Evolutionary conservation across 805 yeast genomes (phyloP).

Genomic region (Yarrowia yakushimensis): DNA sequence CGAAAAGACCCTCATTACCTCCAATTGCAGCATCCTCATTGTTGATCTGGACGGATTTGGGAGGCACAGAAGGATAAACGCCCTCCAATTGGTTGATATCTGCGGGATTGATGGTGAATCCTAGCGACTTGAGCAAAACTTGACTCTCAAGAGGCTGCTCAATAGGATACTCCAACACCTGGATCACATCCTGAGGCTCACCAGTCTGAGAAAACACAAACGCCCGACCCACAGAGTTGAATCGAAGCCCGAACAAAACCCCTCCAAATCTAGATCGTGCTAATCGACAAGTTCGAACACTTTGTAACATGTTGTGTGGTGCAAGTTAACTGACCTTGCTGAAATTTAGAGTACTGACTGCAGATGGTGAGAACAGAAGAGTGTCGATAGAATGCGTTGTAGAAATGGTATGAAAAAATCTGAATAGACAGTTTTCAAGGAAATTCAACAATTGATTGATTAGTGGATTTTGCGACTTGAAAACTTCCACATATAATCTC

Average conservation of each 20-base stretch:
- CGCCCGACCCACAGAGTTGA: slow-evolving; percentile 2
- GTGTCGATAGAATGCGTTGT: not conserved
- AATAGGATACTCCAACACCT: not conserved
- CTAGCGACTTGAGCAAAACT: slow-evolving; percentile 64
- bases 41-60: slow-evolving; percentile 46
- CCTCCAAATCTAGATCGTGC: not conserved
- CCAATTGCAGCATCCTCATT: slow-evolving; percentile 67
- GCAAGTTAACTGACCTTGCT: not conserved
- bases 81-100: slow-evolving; percentile 86
- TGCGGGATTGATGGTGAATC: slow-evolving; percentile 86
- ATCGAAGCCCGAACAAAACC: not conserved
- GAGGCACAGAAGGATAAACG: slow-evolving; percentile 76
- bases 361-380: not conserved
- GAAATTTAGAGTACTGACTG: not conserved
- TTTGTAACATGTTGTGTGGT: not conserved
- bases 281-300: not conserved
- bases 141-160: slow-evolving; percentile 33
- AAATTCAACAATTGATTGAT: too few relatives aligned
- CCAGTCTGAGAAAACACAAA: slow-evolving; percentile 9
- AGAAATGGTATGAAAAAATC: not conserved
- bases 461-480: too few relatives aligned
- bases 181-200: not conserved
- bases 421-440: not conserved
- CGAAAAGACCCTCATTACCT: slow-evolving; percentile 92
- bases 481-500: not conserved